Base-by-base conservation (phyloP, 2,329 filamentous ascomycete species). In the Ophiocordyceps unilateralis region DNA sequence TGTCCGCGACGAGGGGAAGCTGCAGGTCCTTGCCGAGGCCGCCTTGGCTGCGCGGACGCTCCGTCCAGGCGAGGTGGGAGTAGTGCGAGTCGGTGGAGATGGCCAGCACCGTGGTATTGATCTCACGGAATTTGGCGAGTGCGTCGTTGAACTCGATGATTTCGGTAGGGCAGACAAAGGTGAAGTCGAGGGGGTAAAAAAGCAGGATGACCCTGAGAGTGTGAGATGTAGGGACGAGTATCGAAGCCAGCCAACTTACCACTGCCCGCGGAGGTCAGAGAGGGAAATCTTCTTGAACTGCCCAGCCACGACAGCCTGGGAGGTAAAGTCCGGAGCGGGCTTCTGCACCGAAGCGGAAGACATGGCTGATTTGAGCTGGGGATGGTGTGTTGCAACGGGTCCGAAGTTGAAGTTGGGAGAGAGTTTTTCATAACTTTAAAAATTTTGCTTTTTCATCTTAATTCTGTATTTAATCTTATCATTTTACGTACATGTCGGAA, bases 141-240 rank as follows among this genome's bases (percentile, higher is more conserved):
- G 73, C 71, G 44, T 77, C 70, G 58, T 71, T 74, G 63, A 73
- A 80, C 54, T 76, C 74, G 53, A 76, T 70, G 60, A 80, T 78
- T 60, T 80, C 73, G 55, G 72, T 76, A 23, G 74, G 73, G 64
- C 76, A 80, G 55, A 80, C 74, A 51, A 79, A 80, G 50, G 75
- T 78, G 68, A 76, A 81, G 53, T 78, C 76, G 62, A 78, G 75
- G 45, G 76, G 76, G 58, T 79, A 74, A 66, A 80, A 80, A 49
- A 74, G 70, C 28, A 81, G 72, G 51, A 79, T 65, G 46, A 79
- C 69, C 76, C 76, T 67, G 22, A 3, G 15, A n/a, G 3, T 17
- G 14, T 19, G 6, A 34, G 2, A 15, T 34, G n/a, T n/a, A n/a
- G n/a, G n/a, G n/a, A n/a, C n/a, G 32, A 34, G 32, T 7, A 7